Evolutionary conservation across 441 rosid species (phyloP).

Genomic region (Metrosideros polymorpha): DNA sequence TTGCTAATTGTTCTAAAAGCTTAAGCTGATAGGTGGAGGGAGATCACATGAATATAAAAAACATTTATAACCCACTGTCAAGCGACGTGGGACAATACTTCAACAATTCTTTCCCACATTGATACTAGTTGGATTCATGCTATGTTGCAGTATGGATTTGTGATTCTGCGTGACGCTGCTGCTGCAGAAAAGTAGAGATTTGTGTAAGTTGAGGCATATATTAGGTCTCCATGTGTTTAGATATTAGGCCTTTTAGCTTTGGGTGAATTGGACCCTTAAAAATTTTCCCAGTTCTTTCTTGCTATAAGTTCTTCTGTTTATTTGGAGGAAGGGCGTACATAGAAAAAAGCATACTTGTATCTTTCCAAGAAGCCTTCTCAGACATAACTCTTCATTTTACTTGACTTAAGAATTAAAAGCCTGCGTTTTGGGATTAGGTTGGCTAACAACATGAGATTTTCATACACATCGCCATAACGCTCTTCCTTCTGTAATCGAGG

Average conservation of each 20-base stretch:
- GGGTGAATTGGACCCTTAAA: neutral
- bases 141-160: neutral
- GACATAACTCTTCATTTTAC: neutral
- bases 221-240: neutral
- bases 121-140: neutral
- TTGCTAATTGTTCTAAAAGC: no score
- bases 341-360: neutral
- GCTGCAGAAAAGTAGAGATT: neutral
- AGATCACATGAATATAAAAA: no score
- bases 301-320: neutral
- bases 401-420: neutral
- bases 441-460: neutral
- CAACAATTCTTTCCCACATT: neutral
- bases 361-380: neutral
- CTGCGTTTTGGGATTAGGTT: neutral
- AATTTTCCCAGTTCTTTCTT: neutral
- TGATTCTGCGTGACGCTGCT: neutral
- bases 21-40: no score
- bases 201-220: neutral
- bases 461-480: neutral
- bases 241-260: neutral
- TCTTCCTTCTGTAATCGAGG: neutral
- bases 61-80: no score
- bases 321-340: neutral
- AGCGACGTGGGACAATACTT: no score